Percentiles rank a stretch among this genome's conserved stretches.
These are phyloP conservation scores for Lipomyces spencermartinsiae DNA, from an alignment of 805 yeast genomes.

Conservation along the genomic window DNA sequence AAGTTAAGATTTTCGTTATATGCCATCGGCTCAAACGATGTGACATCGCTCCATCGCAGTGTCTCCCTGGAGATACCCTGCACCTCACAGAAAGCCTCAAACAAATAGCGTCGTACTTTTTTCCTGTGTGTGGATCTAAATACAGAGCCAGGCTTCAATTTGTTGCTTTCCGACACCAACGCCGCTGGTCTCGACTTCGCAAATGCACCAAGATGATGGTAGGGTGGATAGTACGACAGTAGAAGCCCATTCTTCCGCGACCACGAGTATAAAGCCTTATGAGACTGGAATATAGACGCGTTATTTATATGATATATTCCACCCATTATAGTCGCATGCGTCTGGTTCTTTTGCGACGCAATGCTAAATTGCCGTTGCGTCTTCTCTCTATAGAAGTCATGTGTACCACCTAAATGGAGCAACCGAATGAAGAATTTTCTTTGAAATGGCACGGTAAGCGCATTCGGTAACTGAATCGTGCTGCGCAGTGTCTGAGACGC, in stretches of 20 bases:
- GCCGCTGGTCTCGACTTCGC: conserved; percentile 32
- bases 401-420: conserved; percentile 17
- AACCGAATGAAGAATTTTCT: conserved; percentile 21
- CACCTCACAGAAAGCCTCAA: conserved; percentile 23
- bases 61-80: conserved; percentile 32
- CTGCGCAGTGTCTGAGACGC: conserved; percentile 13
- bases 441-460: conserved; percentile 22
- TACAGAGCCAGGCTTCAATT: conserved; percentile 11
- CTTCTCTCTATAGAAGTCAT: conserved; percentile 9
- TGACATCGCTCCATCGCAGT: conserved; percentile 25
- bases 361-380: conserved; percentile 8
- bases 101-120: conserved; percentile 14
- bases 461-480: conserved; percentile 18
- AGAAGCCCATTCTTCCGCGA: not conserved
- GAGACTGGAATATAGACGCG: not conserved
- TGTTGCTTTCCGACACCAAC: conserved; percentile 2
- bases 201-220: conserved; percentile 9
- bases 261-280: not conserved
- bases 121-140: conserved; percentile 21
- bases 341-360: conserved; percentile 20
- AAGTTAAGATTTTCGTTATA: conserved; percentile 17
- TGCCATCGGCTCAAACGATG: conserved; percentile 24
- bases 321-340: conserved; percentile 1
- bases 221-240: conserved; percentile 26
- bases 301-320: conserved; percentile 15